Evolutionary conservation across 768 basidiomycete genomes (phyloP).

Genomic region (Lactarius quietus): DNA sequence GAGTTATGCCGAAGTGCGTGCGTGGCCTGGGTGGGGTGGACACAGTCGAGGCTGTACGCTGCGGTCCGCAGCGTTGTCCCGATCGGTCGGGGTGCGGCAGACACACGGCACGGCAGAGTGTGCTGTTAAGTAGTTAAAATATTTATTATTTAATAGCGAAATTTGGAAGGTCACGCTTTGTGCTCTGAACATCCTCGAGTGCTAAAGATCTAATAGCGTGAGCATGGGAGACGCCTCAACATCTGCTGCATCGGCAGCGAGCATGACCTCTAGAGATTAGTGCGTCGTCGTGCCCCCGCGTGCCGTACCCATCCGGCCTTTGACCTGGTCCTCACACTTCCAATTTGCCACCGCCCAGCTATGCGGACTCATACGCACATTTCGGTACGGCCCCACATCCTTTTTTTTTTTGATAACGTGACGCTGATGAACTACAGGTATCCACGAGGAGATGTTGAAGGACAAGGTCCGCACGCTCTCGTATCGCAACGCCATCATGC

Average conservation of each 20-base stretch:
- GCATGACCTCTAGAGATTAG: conserved; percentile 88
- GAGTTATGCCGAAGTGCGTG: neutral
- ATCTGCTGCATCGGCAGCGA: conserved; percentile 16
- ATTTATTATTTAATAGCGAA: neutral
- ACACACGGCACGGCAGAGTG: too few relatives aligned
- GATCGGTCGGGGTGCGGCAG: neutral
- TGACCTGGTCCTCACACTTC: conserved; percentile 8
- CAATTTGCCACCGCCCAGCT: conserved; percentile 45
- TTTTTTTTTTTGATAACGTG: neutral
- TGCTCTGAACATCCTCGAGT: neutral
- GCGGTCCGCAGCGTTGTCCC: neutral
- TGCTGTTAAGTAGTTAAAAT: too few relatives aligned
- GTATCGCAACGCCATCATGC: conserved; percentile 91
- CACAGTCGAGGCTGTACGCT: neutral
- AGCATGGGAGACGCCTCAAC: conserved; percentile 20
- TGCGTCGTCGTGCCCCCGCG: conserved; percentile 38
- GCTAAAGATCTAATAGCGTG: too few relatives aligned
- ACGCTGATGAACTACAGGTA: conserved; percentile 49
- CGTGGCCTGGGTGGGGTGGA: neutral
- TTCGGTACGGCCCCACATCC: conserved; percentile 57
- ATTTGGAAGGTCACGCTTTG: neutral
- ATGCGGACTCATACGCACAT: conserved; percentile 95
- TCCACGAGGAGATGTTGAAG: conserved; percentile 99
- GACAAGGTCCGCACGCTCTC: conserved; percentile 93
- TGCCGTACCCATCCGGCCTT: conserved; percentile 22